Evolutionary conservation across 2,329 filamentous ascomycete species (phyloP), one percentile per base, ranked within the genome.

Genomic region (Hymenotorrendiella dingleyae): DNA sequence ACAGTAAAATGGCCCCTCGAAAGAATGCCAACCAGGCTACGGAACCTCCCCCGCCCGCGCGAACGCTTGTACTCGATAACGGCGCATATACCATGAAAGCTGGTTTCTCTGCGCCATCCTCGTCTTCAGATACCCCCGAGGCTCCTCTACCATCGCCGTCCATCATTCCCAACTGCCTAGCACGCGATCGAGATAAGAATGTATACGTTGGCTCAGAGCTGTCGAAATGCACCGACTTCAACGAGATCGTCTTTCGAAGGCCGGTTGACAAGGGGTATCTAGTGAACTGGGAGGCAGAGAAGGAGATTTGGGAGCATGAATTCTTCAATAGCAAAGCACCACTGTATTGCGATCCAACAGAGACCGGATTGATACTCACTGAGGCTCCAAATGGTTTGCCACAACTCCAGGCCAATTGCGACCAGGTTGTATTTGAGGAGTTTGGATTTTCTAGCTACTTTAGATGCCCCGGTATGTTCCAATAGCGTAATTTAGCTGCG

Each of bases 341-440:
- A 21, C 67, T 80, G 54, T 75, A 71, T 55, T 88, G 84, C 62
- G 82, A 94, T 54, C 86, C 91, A 0, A 70, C 74, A 40, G 82
- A 91, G 42, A 93, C 88, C n/a, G 83, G 88, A 36, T 67, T 98
- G 44, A 67, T 98, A 4, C 73, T 97, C 38, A 81, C 86, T 1
- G 93, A 98, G 64, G 84, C 88, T 34, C 84, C 89, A 4, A 95
- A 94, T 64, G 81, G 83, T 4, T 73, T 94, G 43, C 81, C 84
- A 1, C 80, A 81, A 10, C 67, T 98, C 50, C 89, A 96, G 64
- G 78, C 82, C 28, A 93, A 96, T 62, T 89, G 87, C 55, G 93
- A 98, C 59, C 91, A 98, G 68, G 88, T 98, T 60, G 79, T 97
- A 1, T 97, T 98, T 69, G 93, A 98, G 61, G 90, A 97, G 62